These are phyloP conservation scores for Emergomyces orientalis DNA, from an alignment of 2,329 filamentous ascomycete genomes.

Conservation along the genomic window DNA sequence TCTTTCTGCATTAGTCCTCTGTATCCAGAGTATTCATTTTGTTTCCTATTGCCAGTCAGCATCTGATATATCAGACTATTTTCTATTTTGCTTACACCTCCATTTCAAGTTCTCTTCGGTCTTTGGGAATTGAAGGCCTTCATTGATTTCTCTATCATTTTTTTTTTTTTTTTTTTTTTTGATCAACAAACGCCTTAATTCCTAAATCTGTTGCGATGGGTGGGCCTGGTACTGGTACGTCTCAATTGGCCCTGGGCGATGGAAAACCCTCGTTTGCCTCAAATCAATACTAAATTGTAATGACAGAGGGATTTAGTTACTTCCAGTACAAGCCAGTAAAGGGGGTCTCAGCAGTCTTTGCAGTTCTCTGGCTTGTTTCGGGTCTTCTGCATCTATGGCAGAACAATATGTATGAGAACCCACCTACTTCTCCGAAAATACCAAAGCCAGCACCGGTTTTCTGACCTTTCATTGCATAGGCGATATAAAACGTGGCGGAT, in stretches of 20 bases:
- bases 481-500: conserved; percentile 35
- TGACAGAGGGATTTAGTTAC: conserved; percentile 26
- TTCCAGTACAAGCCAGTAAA: conserved; percentile 37
- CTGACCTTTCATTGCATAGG: conserved; percentile 19
- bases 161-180: background rate
- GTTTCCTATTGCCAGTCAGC: background rate
- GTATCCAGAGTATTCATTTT: background rate
- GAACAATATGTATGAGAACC: conserved; percentile 23
- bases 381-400: conserved; percentile 32
- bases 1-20: background rate
- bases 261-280: background rate
- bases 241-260: background rate
- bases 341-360: conserved; percentile 34
- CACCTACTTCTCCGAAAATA: background rate
- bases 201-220: background rate
- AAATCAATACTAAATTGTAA: conserved; percentile 11
- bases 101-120: background rate
- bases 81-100: background rate
- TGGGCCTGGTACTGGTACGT: conserved; percentile 1
- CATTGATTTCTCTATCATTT: background rate
- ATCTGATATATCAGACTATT: background rate
- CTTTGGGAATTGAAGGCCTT: background rate
- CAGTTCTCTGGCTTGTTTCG: conserved; percentile 32
- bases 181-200: background rate
- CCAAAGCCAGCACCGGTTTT: background rate